phyloP scores from a whole-genome alignment of 148 eudicot genomes.

The Limonium bicolor region DNA sequence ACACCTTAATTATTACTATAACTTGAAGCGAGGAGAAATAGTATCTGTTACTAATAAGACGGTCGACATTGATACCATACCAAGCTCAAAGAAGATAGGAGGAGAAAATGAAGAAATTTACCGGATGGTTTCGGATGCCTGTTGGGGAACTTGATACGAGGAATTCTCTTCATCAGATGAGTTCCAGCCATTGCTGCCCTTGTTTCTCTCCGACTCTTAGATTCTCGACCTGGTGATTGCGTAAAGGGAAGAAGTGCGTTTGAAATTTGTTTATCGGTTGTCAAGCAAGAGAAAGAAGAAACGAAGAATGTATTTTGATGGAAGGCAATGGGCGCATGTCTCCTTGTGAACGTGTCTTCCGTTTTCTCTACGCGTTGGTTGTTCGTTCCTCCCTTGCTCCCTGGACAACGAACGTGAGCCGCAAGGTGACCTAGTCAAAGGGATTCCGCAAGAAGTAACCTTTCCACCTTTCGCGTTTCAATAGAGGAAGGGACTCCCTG shows the following conservation, averaged over 20 bases:
- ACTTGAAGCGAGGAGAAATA: neutral
- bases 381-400: no score
- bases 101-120: neutral
- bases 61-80: neutral
- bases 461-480: no score
- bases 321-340: neutral
- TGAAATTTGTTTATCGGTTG: neutral
- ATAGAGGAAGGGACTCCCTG: no score
- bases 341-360: no score
- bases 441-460: no score
- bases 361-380: no score
- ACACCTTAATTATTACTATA: neutral
- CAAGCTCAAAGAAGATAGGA: neutral
- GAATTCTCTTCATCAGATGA: conserved; percentile 50
- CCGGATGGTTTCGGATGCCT: conserved; percentile 36
- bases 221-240: neutral
- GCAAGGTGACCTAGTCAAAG: conserved; percentile 4
- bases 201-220: neutral
- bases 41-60: neutral
- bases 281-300: neutral
- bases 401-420: neutral
- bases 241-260: neutral
- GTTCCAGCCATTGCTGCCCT: conserved; percentile 13
- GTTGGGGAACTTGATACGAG: conserved; percentile 58
- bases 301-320: neutral